These are phyloP conservation scores for Dimargaris verticillata DNA, from an alignment of 192 early-diverging fungal species.

Conservation along the genomic window DNA sequence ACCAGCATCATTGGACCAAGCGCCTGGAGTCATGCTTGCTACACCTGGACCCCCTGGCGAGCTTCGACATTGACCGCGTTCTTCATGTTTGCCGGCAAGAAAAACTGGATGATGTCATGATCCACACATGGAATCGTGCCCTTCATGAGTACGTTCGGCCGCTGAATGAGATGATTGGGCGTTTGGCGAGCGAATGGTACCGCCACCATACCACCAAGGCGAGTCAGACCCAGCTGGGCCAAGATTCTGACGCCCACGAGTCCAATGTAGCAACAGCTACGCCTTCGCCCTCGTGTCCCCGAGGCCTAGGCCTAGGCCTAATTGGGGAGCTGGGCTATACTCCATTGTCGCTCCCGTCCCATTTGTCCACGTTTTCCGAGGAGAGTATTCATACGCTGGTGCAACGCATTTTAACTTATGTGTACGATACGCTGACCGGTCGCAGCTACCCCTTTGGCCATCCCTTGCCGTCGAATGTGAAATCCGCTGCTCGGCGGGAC, in stretches of 20 bases:
- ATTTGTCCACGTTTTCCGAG: neutral
- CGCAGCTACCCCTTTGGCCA: neutral
- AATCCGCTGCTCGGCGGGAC: neutral
- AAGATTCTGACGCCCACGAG: neutral
- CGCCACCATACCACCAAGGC: no score
- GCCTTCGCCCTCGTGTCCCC: neutral
- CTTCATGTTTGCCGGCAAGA: constrained; percentile 5
- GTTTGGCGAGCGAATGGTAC: neutral
- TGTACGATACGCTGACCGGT: neutral
- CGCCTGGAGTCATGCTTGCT: neutral
- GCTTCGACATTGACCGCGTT: constrained; percentile 8
- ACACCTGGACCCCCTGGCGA: constrained; percentile 6
- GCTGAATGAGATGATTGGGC: constrained; percentile 6
- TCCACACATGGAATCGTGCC: constrained; percentile 2
- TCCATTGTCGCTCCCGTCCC: neutral
- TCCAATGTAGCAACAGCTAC: neutral
- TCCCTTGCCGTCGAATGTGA: neutral
- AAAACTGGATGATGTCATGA: constrained; percentile 4
- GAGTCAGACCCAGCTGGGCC: neutral
- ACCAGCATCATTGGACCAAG: neutral
- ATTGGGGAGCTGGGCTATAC: neutral
- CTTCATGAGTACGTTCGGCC: constrained; percentile 5
- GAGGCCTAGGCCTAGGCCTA: neutral
- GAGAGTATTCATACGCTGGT: neutral
- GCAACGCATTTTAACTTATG: constrained; percentile 2